A percentile compares a stretch with the other conserved stretches of the same genome.
Evolutionary conservation across 2,329 filamentous ascomycete species (phyloP).

Genomic region (Pseudonectria foliicola): DNA sequence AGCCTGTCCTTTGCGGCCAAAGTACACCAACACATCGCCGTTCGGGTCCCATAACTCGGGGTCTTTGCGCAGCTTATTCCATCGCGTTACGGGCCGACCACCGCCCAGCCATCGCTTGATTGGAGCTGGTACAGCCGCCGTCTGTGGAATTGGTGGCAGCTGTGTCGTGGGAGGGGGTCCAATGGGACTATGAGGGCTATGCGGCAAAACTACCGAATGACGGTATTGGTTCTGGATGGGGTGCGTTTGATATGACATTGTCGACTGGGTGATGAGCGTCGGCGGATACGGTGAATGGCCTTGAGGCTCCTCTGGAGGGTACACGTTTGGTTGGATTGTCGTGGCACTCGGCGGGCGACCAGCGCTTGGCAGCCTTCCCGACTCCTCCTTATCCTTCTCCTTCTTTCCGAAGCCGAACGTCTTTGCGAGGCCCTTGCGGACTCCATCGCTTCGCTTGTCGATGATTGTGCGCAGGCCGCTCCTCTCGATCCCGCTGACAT

Average conservation of each 20-base stretch:
- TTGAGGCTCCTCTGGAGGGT: conserved; percentile 7
- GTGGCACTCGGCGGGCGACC: conserved; percentile 15
- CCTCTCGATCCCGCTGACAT: conserved; percentile 48
- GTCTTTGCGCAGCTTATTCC: conserved; percentile 53
- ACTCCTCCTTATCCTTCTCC: conserved; percentile 31
- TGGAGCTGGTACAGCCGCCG: conserved; percentile 20
- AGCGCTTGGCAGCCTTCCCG: conserved; percentile 6
- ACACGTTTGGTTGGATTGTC: conserved; percentile 13
- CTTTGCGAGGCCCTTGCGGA: conserved; percentile 46
- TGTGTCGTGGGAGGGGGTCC: conserved; percentile 36
- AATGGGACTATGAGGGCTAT: conserved; percentile 12
- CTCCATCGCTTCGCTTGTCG: conserved; percentile 49
- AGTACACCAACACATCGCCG: conserved; percentile 52
- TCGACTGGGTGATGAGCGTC: conserved; percentile 5
- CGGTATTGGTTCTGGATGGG: conserved; percentile 6
- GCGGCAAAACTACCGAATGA: conserved; percentile 11
- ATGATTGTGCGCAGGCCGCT: conserved; percentile 45
- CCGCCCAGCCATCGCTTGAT: conserved; percentile 48
- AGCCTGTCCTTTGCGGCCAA: conserved; percentile 39
- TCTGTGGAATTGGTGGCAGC: conserved; percentile 35
- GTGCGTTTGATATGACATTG: conserved; percentile 9
- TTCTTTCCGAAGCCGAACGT: conserved; percentile 45
- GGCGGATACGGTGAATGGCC: conserved; percentile 7
- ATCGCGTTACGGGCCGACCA: conserved; percentile 41
- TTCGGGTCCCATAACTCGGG: conserved; percentile 55